Evolutionary conservation across 495 filamentous ascomycete species (phyloP).

Genomic region (Cladorrhinum samala): DNA sequence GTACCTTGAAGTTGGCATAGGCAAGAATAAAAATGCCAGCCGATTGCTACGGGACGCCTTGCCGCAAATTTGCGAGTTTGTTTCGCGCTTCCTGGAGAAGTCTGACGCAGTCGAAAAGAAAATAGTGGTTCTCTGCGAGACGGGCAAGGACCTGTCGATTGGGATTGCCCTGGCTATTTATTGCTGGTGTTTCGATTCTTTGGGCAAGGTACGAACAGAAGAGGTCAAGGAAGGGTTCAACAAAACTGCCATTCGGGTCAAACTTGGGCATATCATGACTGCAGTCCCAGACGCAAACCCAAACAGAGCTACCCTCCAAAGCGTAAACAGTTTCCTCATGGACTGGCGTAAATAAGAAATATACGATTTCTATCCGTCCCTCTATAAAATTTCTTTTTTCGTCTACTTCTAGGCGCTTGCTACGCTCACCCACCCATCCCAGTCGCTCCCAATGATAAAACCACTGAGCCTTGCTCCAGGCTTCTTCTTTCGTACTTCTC

Average conservation of each 20-base stretch:
- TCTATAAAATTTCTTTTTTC: constrained; percentile 2
- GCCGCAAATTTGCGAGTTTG: constrained; percentile 48
- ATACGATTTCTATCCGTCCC: background rate
- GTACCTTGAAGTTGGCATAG: constrained; percentile 58
- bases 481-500: background rate
- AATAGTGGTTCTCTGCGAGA: constrained; percentile 34
- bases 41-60: constrained; percentile 65
- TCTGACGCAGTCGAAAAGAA: background rate
- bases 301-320: constrained; percentile 72
- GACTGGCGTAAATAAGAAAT: constrained; percentile 30
- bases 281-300: constrained; percentile 72
- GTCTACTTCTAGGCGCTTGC: too few species aligned
- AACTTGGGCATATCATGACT: constrained; percentile 71
- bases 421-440: too few species aligned
- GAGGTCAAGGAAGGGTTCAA: constrained; percentile 39
- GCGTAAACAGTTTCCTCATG: constrained; percentile 86
- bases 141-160: constrained; percentile 37
- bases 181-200: constrained; percentile 36
- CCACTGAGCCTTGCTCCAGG: background rate
- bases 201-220: constrained; percentile 21
- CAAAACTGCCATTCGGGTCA: constrained; percentile 70
- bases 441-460: too few species aligned
- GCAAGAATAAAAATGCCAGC: constrained; percentile 63
- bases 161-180: constrained; percentile 45
- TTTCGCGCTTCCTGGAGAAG: constrained; percentile 19